Conservation (phyloP, 2,329 filamentous ascomycete species). For the Whalleya microplaca region DNA sequence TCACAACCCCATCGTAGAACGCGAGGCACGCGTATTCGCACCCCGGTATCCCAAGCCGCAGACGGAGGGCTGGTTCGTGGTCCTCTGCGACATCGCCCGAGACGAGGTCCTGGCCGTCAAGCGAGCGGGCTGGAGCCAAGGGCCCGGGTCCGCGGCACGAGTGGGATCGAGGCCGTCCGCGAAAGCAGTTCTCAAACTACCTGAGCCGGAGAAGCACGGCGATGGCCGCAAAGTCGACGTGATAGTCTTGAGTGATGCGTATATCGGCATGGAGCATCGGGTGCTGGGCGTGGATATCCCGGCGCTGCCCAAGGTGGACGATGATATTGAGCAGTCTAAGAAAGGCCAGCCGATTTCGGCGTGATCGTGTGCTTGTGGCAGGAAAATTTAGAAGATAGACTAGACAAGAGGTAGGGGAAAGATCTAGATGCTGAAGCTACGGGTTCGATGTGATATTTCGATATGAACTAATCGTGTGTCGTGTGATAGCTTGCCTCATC, state of each 20-base stretch:
- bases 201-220: constrained; percentile 43
- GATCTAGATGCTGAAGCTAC: not conserved
- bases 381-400: not conserved
- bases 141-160: constrained; percentile 10
- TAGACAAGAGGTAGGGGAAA: not conserved
- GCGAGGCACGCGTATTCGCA: constrained; percentile 78
- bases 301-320: constrained; percentile 50
- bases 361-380: not conserved
- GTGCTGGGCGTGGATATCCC: constrained; percentile 57
- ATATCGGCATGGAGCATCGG: constrained; percentile 71
- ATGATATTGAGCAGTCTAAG: constrained; percentile 50
- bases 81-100: constrained; percentile 67
- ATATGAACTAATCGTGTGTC: not conserved
- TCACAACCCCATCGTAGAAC: constrained; percentile 65
- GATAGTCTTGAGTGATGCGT: constrained; percentile 82
- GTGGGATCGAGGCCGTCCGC: constrained; percentile 54
- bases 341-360: constrained; percentile 31
- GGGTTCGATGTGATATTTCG: not conserved
- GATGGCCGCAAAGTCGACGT: constrained; percentile 67
- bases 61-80: constrained; percentile 88
- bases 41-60: constrained; percentile 93
- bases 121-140: constrained; percentile 72
- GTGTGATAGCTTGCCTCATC: too few species aligned
- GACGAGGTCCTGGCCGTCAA: constrained; percentile 88
- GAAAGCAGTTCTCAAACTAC: constrained; percentile 63